These are phyloP conservation scores for Saccharomyces hybrid DNA, from an alignment of 1,139 yeast species.

Conservation along the genomic window DNA sequence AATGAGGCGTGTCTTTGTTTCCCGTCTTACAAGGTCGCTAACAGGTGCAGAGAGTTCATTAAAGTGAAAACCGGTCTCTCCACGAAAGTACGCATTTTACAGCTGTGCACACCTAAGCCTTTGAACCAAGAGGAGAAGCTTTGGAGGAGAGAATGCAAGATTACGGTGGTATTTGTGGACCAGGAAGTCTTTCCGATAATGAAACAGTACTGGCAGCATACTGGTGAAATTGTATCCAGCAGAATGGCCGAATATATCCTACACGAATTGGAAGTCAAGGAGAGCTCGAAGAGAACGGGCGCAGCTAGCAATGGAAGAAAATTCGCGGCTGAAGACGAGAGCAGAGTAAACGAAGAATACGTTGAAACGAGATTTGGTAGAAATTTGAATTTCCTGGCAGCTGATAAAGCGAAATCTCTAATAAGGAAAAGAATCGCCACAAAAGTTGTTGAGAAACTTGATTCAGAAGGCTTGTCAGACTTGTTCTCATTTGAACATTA, in stretches of 20 bases:
- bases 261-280: constrained; percentile 47
- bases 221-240: constrained; percentile 92
- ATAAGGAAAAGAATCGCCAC: constrained; percentile 71
- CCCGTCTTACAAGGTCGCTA: constrained; percentile 72
- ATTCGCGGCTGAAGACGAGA: background rate
- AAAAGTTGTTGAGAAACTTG: constrained; percentile 42
- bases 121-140: constrained; percentile 50
- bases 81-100: constrained; percentile 57
- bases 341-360: background rate
- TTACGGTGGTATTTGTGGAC: constrained; percentile 69
- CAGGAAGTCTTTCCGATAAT: constrained; percentile 49
- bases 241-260: constrained; percentile 79
- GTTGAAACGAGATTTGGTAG: constrained; percentile 91
- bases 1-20: constrained; percentile 57
- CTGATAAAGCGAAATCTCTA: constrained; percentile 66
- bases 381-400: constrained; percentile 70
- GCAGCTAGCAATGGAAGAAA: background rate
- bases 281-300: background rate
- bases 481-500: background rate
- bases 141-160: constrained; percentile 53
- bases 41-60: constrained; percentile 77
- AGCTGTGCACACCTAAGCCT: constrained; percentile 70
- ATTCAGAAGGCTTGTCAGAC: background rate
- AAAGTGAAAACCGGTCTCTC: constrained; percentile 23
- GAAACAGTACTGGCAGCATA: constrained; percentile 90